Evolutionary conservation across 257 asterid genomes (phyloP).

Genomic region (Vinca minor): DNA sequence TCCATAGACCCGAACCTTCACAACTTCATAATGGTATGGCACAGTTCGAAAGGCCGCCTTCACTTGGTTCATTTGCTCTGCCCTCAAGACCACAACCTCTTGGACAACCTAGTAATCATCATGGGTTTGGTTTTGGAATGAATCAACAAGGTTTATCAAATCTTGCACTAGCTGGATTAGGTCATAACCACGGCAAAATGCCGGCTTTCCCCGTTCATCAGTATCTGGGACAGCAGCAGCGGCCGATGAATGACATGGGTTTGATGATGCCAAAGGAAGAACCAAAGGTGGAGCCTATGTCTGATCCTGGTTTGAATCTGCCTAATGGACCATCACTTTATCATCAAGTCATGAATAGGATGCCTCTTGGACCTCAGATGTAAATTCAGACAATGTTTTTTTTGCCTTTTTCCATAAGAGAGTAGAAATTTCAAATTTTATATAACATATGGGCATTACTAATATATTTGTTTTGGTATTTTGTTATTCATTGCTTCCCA

Average conservation of each 20-base stretch:
- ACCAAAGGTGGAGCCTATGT: constrained; percentile 42
- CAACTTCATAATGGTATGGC: constrained; percentile 36
- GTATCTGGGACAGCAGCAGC: constrained; percentile 39
- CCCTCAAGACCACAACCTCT: constrained; percentile 40
- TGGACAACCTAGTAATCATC: constrained; percentile 28
- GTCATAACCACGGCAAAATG: constrained; percentile 34
- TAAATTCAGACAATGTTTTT: constrained; percentile 25
- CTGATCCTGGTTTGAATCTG: constrained; percentile 38
- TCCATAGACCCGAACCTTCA: constrained; percentile 42
- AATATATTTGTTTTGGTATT: neutral
- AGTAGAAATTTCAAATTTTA: constrained; percentile 12
- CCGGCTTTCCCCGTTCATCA: constrained; percentile 31
- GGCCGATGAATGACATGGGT: constrained; percentile 27
- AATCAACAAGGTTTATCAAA: constrained; percentile 36
- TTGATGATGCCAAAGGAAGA: constrained; percentile 50
- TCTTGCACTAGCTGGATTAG: constrained; percentile 37
- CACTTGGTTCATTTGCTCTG: constrained; percentile 30
- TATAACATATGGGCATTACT: constrained; percentile 8
- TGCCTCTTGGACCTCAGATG: too few relatives aligned
- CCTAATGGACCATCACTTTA: constrained; percentile 38
- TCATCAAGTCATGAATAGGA: constrained; percentile 55
- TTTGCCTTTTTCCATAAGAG: constrained; percentile 9
- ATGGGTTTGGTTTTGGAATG: constrained; percentile 46
- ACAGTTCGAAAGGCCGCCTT: constrained; percentile 37
- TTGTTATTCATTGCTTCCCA: too few relatives aligned